Conservation (phyloP, 2,329 filamentous ascomycete genomes). For the Chalaropsis thielavioides region DNA sequence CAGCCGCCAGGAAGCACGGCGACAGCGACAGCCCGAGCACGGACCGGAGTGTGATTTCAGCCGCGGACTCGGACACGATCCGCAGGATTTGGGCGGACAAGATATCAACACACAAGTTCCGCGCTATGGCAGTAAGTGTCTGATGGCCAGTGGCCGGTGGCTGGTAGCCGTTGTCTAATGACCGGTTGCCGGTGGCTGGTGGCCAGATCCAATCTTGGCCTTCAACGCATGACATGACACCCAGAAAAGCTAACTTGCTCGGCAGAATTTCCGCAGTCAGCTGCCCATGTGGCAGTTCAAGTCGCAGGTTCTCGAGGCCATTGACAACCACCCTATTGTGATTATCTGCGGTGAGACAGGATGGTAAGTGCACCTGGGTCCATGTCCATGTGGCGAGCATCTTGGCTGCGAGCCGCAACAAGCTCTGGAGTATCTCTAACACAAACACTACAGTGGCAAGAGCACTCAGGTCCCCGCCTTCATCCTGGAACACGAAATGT, state of each 20-base stretch:
- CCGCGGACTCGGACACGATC: constrained; percentile 34
- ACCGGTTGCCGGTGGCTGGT: no score
- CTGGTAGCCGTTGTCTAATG: no score
- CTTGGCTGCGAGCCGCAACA: no score
- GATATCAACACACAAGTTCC: constrained; percentile 45
- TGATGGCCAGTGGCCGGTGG: no score
- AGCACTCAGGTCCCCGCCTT: constrained; percentile 96
- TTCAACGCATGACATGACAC: background rate
- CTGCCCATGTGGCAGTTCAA: constrained; percentile 84
- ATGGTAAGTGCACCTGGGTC: constrained; percentile 39
- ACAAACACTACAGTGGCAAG: constrained; percentile 48
- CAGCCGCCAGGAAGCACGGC: constrained; percentile 29
- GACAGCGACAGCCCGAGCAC: constrained; percentile 33
- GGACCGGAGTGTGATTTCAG: constrained; percentile 31
- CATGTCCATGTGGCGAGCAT: no score
- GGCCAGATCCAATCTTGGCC: no score
- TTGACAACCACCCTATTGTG: constrained; percentile 69
- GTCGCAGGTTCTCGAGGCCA: constrained; percentile 58
- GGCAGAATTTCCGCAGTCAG: constrained; percentile 50
- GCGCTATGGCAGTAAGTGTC: constrained; percentile 55
- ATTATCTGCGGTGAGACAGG: constrained; percentile 96
- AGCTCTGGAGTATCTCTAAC: background rate
- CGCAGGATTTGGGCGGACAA: constrained; percentile 48
- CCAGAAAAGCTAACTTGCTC: constrained; percentile 7
- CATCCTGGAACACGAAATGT: constrained; percentile 76